Conservation (phyloP, 2,329 filamentous ascomycete species). For the Fusarium sp. region DNA sequence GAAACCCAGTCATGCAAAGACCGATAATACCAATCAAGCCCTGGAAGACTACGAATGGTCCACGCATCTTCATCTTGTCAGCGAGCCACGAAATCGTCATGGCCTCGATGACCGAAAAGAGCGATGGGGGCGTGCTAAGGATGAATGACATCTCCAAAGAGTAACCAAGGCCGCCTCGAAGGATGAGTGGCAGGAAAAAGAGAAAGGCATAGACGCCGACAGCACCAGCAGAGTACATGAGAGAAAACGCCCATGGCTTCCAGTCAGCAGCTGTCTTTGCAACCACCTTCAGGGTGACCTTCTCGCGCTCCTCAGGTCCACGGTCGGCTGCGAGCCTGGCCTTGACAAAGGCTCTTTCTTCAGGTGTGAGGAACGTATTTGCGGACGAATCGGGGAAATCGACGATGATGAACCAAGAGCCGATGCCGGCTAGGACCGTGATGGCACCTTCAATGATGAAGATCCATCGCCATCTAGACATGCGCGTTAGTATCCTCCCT, state of each 20-base stretch:
- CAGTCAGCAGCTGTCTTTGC: constrained; percentile 11
- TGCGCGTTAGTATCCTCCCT: neutral
- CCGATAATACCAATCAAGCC: constrained; percentile 24
- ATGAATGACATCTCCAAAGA: constrained; percentile 22
- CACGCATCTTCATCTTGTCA: constrained; percentile 14
- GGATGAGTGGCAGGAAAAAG: constrained; percentile 17
- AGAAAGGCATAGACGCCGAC: constrained; percentile 25
- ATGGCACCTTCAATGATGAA: constrained; percentile 31
- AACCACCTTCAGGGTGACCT: constrained; percentile 6
- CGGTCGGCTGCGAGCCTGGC: constrained; percentile 8
- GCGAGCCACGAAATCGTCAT: constrained; percentile 27
- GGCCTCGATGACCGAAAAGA: constrained; percentile 20
- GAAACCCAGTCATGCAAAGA: constrained; percentile 20
- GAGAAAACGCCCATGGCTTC: constrained; percentile 29
- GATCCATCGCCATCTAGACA: constrained; percentile 27
- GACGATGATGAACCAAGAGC: constrained; percentile 33
- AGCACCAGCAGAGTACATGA: constrained; percentile 30
- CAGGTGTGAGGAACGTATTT: constrained; percentile 21
- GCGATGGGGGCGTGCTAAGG: constrained; percentile 2
- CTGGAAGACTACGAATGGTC: constrained; percentile 26
- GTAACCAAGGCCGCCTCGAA: constrained; percentile 20
- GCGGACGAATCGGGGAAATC: constrained; percentile 25
- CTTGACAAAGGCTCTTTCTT: constrained; percentile 23
- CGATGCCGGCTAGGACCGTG: constrained; percentile 20
- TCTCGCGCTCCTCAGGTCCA: constrained; percentile 20